Conservation (phyloP, 2,329 filamentous ascomycete species). For the Hypoxylon sp. region DNA sequence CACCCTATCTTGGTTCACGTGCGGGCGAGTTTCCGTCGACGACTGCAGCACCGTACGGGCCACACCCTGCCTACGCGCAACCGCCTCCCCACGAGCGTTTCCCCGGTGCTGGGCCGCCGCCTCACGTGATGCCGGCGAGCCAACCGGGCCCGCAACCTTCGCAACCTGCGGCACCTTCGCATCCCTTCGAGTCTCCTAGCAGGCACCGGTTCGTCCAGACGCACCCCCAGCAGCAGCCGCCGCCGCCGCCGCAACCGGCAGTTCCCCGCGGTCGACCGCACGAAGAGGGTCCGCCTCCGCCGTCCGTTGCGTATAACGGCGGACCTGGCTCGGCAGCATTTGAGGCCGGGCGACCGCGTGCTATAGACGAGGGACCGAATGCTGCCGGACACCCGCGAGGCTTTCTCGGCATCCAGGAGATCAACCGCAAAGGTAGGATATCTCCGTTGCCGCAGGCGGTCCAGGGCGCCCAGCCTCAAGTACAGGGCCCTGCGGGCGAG, state of each 20-base stretch:
- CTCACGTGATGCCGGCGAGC: slow-evolving; percentile 42
- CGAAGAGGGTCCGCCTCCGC: slow-evolving; percentile 60
- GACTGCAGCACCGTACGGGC: slow-evolving; percentile 51
- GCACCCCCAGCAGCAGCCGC: slow-evolving; percentile 46
- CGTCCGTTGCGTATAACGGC: slow-evolving; percentile 58
- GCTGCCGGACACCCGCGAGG: slow-evolving; percentile 67
- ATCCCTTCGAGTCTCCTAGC: slow-evolving; percentile 60
- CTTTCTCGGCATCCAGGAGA: slow-evolving; percentile 80
- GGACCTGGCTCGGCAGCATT: slow-evolving; percentile 53
- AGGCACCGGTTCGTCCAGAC: slow-evolving; percentile 54
- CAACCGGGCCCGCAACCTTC: slow-evolving; percentile 40
- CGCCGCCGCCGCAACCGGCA: slow-evolving; percentile 41
- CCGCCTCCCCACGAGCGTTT: slow-evolving; percentile 51
- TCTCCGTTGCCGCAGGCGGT: slow-evolving; percentile 93
- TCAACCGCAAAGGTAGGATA: slow-evolving; percentile 80
- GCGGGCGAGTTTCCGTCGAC: slow-evolving; percentile 59
- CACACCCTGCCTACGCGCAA: slow-evolving; percentile 49
- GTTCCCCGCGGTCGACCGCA: slow-evolving; percentile 51
- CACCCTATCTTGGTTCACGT: slow-evolving; percentile 52
- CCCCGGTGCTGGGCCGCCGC: slow-evolving; percentile 46
- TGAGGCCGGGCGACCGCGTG: slow-evolving; percentile 53
- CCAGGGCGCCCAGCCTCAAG: slow-evolving; percentile 85
- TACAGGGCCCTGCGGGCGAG: slow-evolving; percentile 79
- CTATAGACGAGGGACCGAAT: slow-evolving; percentile 62
- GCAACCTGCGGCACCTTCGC: no score